Evolutionary conservation across 2,329 filamentous ascomycete species (phyloP).

Genomic region (Fusarium neocosmosporiellum): DNA sequence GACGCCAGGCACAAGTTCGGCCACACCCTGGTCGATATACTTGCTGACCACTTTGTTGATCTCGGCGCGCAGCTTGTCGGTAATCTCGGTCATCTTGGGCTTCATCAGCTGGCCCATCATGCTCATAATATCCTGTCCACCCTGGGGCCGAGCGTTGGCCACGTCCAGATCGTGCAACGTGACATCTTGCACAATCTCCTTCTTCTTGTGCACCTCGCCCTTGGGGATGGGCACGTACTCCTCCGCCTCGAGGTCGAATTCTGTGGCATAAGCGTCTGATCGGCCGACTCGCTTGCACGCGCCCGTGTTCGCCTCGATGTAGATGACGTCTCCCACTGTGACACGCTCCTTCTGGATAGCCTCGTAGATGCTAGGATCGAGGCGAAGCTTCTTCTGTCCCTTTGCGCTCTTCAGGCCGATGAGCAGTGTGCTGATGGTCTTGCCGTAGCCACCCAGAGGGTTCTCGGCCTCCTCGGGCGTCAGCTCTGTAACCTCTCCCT

Average conservation of each 20-base stretch:
- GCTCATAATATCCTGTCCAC: slow-evolving; percentile 99
- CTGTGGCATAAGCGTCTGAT: slow-evolving; percentile 96
- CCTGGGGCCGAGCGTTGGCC: slow-evolving; percentile 93
- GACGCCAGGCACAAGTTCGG: slow-evolving; percentile 96
- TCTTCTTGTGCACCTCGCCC: slow-evolving; percentile 99
- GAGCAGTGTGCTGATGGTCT: slow-evolving; percentile 95
- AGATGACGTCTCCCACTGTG: slow-evolving; percentile 95
- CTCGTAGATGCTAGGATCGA: slow-evolving; percentile 99
- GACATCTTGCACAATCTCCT: slow-evolving; percentile 99
- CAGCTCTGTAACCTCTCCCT: slow-evolving; percentile 97
- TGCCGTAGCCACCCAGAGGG: slow-evolving; percentile 93
- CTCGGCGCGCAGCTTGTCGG: slow-evolving; percentile 92
- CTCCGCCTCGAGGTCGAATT: slow-evolving; percentile 98
- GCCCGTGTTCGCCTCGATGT: slow-evolving; percentile 98
- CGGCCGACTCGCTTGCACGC: slow-evolving; percentile 97
- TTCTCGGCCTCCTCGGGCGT: slow-evolving; percentile 99
- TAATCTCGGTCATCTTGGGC: slow-evolving; percentile 99
- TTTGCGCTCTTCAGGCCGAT: slow-evolving; percentile 95
- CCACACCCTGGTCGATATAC: slow-evolving; percentile 98
- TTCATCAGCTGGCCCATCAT: slow-evolving; percentile 99
- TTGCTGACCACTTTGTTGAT: slow-evolving; percentile 99
- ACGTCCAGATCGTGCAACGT: slow-evolving; percentile 97
- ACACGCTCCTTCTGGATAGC: slow-evolving; percentile 99
- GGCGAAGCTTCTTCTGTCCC: slow-evolving; percentile 95
- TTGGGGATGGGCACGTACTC: slow-evolving; percentile 99